Evolutionary conservation across 2,329 filamentous ascomycete genomes (phyloP), one percentile per base, ranked within the genome.

Genomic region (Boeremia lycopersici): DNA sequence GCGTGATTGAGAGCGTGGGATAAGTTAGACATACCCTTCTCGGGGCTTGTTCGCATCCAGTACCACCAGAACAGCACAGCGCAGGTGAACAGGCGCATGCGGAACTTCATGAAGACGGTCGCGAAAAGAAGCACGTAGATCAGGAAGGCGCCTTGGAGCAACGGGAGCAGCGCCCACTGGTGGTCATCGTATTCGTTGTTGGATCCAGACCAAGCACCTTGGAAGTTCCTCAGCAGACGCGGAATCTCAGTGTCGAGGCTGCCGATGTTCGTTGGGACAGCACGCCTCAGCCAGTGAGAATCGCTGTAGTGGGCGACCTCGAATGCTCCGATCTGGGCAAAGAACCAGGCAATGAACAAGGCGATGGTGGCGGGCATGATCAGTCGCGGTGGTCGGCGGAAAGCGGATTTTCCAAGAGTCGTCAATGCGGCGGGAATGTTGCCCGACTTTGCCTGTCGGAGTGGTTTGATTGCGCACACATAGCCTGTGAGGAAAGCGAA

Each of bases 401-500:
- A 84, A 25, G 81, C 81, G 49, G 79, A 82, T 60, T 82, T 81
- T 25, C 80, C 79, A 42, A 84, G 72, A 19, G 80, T 76, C 39
- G 75, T 73, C 48, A 83, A 75, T 7, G 81, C 76, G 3, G 72
- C 78, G 12, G 74, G 61, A 26, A 69, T 60, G 59, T 83, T 78
- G 35, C 78, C 77, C 8, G 77, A 74, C 30, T 79, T 78, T 17
- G 79, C 77, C 39, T 80, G 78, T 64, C 80, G 81, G 12, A 84
- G 69, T 1, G 82, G 82, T 64, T 84, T 84, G 53, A 84, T 74
- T 26, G 81, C 81, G 65, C 81, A 83, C 19, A 84, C 82, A 59
- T 83, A 84, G 53, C 82, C 82, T 1, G 82, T 84, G 48, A 84
- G 71, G 59, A 84, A 82, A 45, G 81, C 80, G 60, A 84, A 84